phyloP scores from a whole-genome alignment of 1,139 yeast species.

The Magnusiomyces tetraspermus region DNA sequence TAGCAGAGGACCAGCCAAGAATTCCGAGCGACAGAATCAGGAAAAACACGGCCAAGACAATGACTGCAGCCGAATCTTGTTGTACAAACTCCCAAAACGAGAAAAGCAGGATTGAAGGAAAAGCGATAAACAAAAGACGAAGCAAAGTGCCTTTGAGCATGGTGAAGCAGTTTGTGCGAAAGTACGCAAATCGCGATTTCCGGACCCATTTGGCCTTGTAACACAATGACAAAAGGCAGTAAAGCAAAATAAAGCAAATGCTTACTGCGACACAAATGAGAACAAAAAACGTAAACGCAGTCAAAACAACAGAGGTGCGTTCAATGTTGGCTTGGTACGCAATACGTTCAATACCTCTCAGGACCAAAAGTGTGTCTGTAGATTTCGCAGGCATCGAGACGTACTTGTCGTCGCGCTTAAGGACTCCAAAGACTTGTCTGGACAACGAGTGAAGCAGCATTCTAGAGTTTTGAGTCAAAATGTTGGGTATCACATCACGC shows the following conservation, averaged over 20 bases:
- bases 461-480: constrained; percentile 7
- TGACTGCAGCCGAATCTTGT: constrained; percentile 76
- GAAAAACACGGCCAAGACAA: constrained; percentile 70
- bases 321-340: constrained; percentile 78
- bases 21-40: constrained; percentile 49
- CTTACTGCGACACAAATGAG: constrained; percentile 43
- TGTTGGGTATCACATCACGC: constrained; percentile 17
- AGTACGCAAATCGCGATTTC: constrained; percentile 38
- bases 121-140: constrained; percentile 47
- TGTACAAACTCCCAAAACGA: constrained; percentile 85
- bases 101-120: constrained; percentile 68
- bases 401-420: constrained; percentile 3
- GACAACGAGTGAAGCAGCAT: constrained; percentile 8
- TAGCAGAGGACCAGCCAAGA: constrained; percentile 59
- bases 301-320: constrained; percentile 71
- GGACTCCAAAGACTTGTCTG: neutral
- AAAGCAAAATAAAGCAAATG: constrained; percentile 21
- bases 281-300: constrained; percentile 75
- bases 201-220: constrained; percentile 8
- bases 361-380: constrained; percentile 36
- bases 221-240: constrained; percentile 16
- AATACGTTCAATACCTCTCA: constrained; percentile 91
- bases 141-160: constrained; percentile 82
- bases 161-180: constrained; percentile 64
- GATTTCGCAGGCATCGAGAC: constrained; percentile 14